These are phyloP conservation scores for Ustulina deusta DNA, from an alignment of 2,329 filamentous ascomycete species.

Conservation along the genomic window DNA sequence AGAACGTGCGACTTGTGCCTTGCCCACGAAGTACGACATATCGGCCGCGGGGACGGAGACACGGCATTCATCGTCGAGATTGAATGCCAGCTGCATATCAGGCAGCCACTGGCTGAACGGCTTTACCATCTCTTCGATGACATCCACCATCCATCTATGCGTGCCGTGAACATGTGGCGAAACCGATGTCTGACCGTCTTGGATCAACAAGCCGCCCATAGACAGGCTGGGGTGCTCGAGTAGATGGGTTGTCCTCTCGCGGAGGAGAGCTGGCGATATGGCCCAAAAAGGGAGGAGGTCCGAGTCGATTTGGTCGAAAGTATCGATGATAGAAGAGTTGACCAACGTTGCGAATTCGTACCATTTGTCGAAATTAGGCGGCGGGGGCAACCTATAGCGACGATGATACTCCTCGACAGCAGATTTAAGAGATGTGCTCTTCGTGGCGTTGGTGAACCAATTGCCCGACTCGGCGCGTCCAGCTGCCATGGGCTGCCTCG, in stretches of 20 bases:
- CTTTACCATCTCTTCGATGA: conserved; percentile 54
- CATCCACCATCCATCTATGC: conserved; percentile 55
- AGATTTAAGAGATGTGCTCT: conserved; percentile 64
- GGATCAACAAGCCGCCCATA: conserved; percentile 52
- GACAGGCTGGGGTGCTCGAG: conserved; percentile 48
- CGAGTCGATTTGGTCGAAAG: conserved; percentile 76
- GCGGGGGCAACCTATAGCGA: conserved; percentile 74
- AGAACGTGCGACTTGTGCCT: conserved; percentile 40
- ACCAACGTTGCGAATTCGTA: conserved; percentile 73
- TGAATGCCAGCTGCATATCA: conserved; percentile 66
- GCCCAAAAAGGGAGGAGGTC: conserved; percentile 78
- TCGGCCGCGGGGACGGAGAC: conserved; percentile 59
- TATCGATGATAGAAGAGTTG: conserved; percentile 73
- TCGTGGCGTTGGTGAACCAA: conserved; percentile 59
- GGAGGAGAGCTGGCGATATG: conserved; percentile 68
- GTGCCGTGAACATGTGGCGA: conserved; percentile 51
- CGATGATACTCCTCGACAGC: conserved; percentile 74
- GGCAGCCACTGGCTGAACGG: conserved; percentile 60
- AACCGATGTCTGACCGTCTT: conserved; percentile 48
- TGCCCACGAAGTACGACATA: conserved; percentile 53
- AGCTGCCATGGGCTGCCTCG: conserved; percentile 58
- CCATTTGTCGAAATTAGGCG: conserved; percentile 80
- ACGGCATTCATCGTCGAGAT: conserved; percentile 63
- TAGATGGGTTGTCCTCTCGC: conserved; percentile 59
- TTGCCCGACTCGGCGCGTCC: conserved; percentile 60